Evolutionary conservation across 192 early-diverging fungal species (phyloP).

Genomic region (Mortierella antarctica): DNA sequence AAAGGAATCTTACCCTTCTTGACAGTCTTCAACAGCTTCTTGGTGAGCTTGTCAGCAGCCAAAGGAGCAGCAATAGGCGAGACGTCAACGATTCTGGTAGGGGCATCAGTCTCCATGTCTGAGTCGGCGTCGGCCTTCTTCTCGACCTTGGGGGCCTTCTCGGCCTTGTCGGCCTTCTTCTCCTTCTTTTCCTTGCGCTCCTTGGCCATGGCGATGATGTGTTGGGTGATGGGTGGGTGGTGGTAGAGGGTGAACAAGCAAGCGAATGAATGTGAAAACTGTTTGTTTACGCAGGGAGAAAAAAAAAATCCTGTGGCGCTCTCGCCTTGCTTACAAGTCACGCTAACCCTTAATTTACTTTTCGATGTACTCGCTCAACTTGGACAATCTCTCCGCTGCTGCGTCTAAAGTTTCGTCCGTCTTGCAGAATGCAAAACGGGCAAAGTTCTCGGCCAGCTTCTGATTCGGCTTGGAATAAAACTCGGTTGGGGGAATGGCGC

Average conservation of each 20-base stretch:
- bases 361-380: conserved; percentile 67
- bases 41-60: conserved; percentile 84
- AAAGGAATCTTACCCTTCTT: conserved; percentile 78
- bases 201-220: conserved; percentile 37
- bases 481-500: conserved; percentile 90
- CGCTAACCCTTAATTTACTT: conserved; percentile 7
- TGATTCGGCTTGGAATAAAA: conserved; percentile 84
- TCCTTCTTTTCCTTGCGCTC: conserved; percentile 67
- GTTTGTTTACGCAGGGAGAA: neutral
- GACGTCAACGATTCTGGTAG: conserved; percentile 64
- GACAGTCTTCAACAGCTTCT: conserved; percentile 89
- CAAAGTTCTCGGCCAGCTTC: conserved; percentile 75
- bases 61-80: conserved; percentile 84
- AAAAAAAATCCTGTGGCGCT: neutral
- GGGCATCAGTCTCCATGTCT: conserved; percentile 58
- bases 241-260: neutral
- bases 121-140: conserved; percentile 55
- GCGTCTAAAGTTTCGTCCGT: conserved; percentile 82
- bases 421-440: conserved; percentile 96
- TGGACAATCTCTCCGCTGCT: conserved; percentile 74
- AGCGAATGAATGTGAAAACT: neutral
- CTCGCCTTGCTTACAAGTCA: conserved; percentile 5
- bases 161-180: conserved; percentile 38
- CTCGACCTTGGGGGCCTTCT: conserved; percentile 38
- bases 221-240: conserved; percentile 1